Percentiles rank a stretch among this genome's conserved stretches.
These are phyloP conservation scores for Beverwykella pulmonaria DNA, from an alignment of 495 filamentous ascomycete species.

Conservation along the genomic window DNA sequence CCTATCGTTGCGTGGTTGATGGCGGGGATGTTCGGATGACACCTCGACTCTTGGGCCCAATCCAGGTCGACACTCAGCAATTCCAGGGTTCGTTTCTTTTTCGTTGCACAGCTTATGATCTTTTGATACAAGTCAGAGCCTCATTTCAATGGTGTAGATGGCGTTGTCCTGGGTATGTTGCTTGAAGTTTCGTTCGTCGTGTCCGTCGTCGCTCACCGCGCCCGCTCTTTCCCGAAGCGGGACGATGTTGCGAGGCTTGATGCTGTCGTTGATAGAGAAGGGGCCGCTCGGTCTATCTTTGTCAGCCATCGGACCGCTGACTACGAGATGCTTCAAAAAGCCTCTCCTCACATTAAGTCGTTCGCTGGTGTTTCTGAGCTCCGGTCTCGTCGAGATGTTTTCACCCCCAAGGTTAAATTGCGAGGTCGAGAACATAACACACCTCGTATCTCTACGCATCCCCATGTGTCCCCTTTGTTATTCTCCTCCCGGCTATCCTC, in stretches of 20 bases:
- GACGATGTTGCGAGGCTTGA: not conserved
- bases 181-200: too few relatives aligned
- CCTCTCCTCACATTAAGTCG: not conserved
- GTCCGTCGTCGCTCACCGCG: not conserved
- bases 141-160: too few relatives aligned
- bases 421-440: not conserved
- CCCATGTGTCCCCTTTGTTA: not conserved
- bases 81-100: not conserved
- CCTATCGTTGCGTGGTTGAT: not conserved
- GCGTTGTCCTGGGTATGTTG: too few relatives aligned
- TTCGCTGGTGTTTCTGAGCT: not conserved
- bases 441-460: too few relatives aligned
- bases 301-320: conserved; percentile 1
- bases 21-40: not conserved
- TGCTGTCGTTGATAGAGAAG: not conserved
- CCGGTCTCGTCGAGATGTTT: not conserved
- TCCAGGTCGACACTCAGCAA: not conserved
- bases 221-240: not conserved
- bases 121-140: too few relatives aligned
- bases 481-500: not conserved
- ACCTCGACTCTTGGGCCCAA: too few relatives aligned
- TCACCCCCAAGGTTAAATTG: not conserved
- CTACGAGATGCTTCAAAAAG: not conserved
- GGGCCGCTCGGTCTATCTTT: not conserved
- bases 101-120: not conserved